Evolutionary conservation across 148 eudicot genomes (phyloP).

Genomic region (Rhododendron simsii): DNA sequence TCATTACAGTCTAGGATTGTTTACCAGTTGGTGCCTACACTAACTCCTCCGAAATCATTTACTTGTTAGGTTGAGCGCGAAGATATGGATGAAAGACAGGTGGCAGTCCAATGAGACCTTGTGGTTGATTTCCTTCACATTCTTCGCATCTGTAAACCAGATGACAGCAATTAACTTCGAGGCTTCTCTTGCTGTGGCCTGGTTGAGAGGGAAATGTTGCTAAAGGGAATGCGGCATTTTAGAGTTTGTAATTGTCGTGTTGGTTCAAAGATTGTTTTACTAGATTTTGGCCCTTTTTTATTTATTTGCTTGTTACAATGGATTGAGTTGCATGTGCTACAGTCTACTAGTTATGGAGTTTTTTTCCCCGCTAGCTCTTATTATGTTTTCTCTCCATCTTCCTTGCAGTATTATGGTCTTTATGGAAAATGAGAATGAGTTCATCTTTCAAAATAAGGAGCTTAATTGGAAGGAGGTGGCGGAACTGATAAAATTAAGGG

Average conservation of each 20-base stretch:
- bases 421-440: no score
- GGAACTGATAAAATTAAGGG: no score
- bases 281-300: not conserved
- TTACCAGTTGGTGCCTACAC: not conserved
- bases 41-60: not conserved
- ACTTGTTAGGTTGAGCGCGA: constrained; percentile 56
- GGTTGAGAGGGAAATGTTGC: not conserved
- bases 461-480: no score
- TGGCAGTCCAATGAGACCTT: constrained; percentile 17
- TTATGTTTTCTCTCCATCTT: not conserved
- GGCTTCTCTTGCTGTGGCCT: not conserved
- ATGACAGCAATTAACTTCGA: not conserved
- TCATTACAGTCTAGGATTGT: not conserved
- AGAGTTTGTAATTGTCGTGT: not conserved
- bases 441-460: no score
- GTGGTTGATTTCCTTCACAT: not conserved
- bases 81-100: constrained; percentile 30
- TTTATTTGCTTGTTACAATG: not conserved
- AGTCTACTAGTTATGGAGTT: not conserved
- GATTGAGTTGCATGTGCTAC: not conserved
- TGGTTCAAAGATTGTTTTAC: not conserved
- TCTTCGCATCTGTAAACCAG: not conserved
- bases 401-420: not conserved
- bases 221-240: not conserved
- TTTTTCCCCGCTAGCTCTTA: not conserved